Evolutionary conservation across 768 basidiomycete species (phyloP), one percentile per base, ranked within the genome.

Genomic region (Brasilioporus rufonigricans): DNA sequence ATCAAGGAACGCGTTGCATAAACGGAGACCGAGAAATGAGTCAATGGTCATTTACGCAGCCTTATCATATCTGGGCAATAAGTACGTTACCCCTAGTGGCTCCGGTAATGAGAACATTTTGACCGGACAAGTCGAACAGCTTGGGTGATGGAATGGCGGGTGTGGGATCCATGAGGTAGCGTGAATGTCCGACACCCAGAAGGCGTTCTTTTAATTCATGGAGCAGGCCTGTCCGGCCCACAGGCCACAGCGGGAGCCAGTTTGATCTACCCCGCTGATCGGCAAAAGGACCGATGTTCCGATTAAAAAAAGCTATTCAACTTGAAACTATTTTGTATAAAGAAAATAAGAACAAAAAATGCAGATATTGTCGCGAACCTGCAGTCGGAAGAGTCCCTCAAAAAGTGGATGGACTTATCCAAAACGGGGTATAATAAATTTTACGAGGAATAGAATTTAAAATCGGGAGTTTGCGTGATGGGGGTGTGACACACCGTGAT

Each of bases 51-150:
- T 57, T 65, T 61, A 55, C 24, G 13, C 40, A 41, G 40, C 40
- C 24, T 44, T 26, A 44, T 44, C 41, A 44, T 36, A 53, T 24
- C 19, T 10, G 33, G 48, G 50, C 49, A 67, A 59, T 55, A 58
- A 61, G 36, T 64, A 71, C 74, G 57, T 68, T 69, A 87, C 89
- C 90, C 70, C 90, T 77, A 23, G 87, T 84, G 31, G 85, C 87
- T 57, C 91, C 91, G 36, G 91, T 93, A 65, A 93, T 80, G 71
- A 93, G 84, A 33, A 80, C 88, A 53, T 80, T 86, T 65, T 84
- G 76, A 54, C 83, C 82, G 3, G 71, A 66, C 64, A 93, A 81
- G 53, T 81, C 79, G 72, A 92, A 92, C 47, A 93, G 80, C 35
- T 76, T 70, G 57, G 71, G 80, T 13, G 83, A 73, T 62, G 71